These are phyloP conservation scores for Martiniozyma asiatica DNA, from an alignment of 1,139 yeast genomes.

Conservation along the genomic window DNA sequence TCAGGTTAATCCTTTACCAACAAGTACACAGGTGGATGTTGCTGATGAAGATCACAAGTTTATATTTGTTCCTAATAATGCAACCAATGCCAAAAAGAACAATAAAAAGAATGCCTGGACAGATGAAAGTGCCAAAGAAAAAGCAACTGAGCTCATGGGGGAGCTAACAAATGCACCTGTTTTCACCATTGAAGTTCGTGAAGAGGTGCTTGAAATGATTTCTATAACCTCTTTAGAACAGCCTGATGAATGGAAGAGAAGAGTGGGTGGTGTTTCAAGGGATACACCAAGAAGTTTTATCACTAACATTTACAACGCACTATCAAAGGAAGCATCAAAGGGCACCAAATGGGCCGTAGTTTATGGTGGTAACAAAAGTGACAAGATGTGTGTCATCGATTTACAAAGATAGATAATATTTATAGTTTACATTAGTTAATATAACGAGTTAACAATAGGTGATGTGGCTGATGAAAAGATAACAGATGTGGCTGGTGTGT, in stretches of 20 bases:
- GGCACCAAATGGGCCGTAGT: conserved; percentile 67
- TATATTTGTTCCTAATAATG: conserved; percentile 53
- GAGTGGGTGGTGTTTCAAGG: conserved; percentile 61
- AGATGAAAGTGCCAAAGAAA: conserved; percentile 60
- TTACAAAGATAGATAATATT: conserved; percentile 34
- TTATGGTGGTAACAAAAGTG: conserved; percentile 66
- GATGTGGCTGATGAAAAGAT: no score
- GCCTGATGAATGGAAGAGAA: conserved; percentile 82
- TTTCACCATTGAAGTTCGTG: conserved; percentile 64
- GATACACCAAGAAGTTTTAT: conserved; percentile 71
- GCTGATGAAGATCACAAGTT: conserved; percentile 40
- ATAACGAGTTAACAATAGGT: no score
- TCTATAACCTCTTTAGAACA: conserved; percentile 61
- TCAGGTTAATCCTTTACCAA: conserved; percentile 1
- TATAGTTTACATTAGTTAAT: no score
- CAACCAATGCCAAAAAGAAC: conserved; percentile 54
- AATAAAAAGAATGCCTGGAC: conserved; percentile 75
- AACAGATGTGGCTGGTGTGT: no score
- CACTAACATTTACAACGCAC: conserved; percentile 53
- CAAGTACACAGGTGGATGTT: conserved; percentile 1
- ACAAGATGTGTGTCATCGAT: conserved; percentile 57
- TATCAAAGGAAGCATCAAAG: conserved; percentile 59
- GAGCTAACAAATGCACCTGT: conserved; percentile 56
- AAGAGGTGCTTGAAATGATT: conserved; percentile 76
- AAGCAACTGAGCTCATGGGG: conserved; percentile 43